phyloP scores from a whole-genome alignment of 495 filamentous ascomycete genomes.

The Cenococcum geophilum region DNA sequence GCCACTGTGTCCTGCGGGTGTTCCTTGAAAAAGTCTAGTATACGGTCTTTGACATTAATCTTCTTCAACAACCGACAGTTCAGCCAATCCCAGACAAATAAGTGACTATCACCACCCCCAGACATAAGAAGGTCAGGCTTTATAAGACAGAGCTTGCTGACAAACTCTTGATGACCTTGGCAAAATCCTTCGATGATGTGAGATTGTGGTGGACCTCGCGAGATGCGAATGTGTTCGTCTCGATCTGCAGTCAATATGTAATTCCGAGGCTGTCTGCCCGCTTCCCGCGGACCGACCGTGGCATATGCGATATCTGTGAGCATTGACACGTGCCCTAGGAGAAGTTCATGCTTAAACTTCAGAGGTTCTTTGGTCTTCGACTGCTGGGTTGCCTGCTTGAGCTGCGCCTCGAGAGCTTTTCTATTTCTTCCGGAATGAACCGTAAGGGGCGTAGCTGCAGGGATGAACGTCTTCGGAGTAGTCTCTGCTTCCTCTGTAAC shows the following conservation, averaged over 20 bases:
- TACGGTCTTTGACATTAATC: slow-evolving; percentile 44
- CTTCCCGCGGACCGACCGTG: slow-evolving; percentile 27
- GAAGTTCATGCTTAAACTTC: slow-evolving; percentile 62
- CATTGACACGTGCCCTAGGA: slow-evolving; percentile 92
- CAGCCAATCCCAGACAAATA: slow-evolving; percentile 81
- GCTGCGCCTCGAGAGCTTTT: slow-evolving; percentile 66
- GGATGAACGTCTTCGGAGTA: slow-evolving; percentile 42
- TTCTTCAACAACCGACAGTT: slow-evolving; percentile 49
- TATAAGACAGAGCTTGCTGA: slow-evolving; percentile 66
- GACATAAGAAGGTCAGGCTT: slow-evolving; percentile 61
- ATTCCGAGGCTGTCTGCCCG: slow-evolving; percentile 35
- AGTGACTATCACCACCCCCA: slow-evolving; percentile 72
- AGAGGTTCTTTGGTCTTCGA: slow-evolving; percentile 42
- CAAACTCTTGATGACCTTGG: slow-evolving; percentile 76
- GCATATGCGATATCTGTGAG: slow-evolving; percentile 66
- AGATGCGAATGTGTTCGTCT: slow-evolving; percentile 95
- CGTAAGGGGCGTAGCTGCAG: slow-evolving; percentile 63
- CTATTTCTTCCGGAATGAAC: slow-evolving; percentile 81
- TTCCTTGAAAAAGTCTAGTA: slow-evolving; percentile 26
- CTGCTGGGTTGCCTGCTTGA: slow-evolving; percentile 41
- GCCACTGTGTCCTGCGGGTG: not conserved
- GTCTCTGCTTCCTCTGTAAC: slow-evolving; percentile 14
- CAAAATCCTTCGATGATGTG: slow-evolving; percentile 87
- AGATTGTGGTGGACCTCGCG: slow-evolving; percentile 72
- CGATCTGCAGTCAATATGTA: slow-evolving; percentile 88